These are phyloP conservation scores for Rhypophila decipiens DNA, from an alignment of 495 filamentous ascomycete genomes.

Conservation along the genomic window DNA sequence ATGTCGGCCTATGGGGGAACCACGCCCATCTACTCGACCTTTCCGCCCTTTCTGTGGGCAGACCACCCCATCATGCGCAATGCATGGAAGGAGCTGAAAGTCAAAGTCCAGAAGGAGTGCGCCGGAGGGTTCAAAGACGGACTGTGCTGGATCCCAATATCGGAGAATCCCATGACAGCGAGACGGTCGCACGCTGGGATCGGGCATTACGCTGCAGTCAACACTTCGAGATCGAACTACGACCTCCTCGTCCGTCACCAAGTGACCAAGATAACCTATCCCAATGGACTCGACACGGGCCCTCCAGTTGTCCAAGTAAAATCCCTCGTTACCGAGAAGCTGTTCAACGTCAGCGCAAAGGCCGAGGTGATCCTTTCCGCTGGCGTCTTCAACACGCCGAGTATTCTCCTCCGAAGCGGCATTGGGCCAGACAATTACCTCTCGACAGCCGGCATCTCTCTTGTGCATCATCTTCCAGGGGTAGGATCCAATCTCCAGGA, in stretches of 20 bases:
- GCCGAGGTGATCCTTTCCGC: constrained; percentile 16
- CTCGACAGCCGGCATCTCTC: not conserved
- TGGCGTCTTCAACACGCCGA: constrained; percentile 7
- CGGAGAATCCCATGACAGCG: constrained; percentile 23
- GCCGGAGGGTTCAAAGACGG: constrained; percentile 18
- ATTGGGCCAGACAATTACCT: constrained; percentile 4
- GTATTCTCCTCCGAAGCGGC: constrained; percentile 10
- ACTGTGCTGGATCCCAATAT: constrained; percentile 20
- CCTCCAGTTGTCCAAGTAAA: constrained; percentile 14
- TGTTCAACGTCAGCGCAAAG: constrained; percentile 8
- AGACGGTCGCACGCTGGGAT: constrained; percentile 31
- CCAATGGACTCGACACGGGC: not conserved
- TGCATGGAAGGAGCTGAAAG: constrained; percentile 15
- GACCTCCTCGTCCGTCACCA: constrained; percentile 28
- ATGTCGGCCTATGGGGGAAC: not conserved
- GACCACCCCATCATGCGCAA: constrained; percentile 10
- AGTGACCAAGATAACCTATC: constrained; percentile 14
- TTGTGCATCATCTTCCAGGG: constrained; percentile 9
- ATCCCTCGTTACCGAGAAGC: constrained; percentile 2
- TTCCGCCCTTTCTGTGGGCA: constrained; percentile 15
- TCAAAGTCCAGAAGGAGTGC: constrained; percentile 9
- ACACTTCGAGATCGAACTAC: constrained; percentile 24
- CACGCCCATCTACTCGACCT: constrained; percentile 10
- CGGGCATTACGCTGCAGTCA: constrained; percentile 28
- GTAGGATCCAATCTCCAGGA: constrained; percentile 11